phyloP scores from a whole-genome alignment of 2,329 filamentous ascomycete genomes.

The Daldinia sp. region DNA sequence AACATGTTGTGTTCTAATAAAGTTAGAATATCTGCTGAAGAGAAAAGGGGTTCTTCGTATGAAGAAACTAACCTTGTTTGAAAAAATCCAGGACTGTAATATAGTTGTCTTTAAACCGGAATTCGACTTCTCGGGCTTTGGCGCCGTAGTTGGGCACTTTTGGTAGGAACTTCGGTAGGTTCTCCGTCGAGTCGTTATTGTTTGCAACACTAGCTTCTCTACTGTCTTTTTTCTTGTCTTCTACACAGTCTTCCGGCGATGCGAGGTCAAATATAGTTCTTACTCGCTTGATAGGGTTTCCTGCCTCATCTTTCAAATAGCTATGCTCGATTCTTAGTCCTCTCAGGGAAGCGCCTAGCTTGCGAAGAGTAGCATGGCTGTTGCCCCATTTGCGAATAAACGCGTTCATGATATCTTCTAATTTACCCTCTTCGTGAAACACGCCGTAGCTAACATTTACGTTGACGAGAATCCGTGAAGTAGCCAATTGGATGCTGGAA shows the following conservation, averaged over 20 bases:
- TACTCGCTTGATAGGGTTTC: conserved; percentile 46
- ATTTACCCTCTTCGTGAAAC: conserved; percentile 44
- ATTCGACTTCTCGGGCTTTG: conserved; percentile 61
- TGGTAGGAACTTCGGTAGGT: too few relatives aligned
- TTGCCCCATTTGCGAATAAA: not conserved
- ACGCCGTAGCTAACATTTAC: conserved; percentile 48
- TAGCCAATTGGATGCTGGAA: conserved; percentile 46
- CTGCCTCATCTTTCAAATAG: conserved; percentile 48
- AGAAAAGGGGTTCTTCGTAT: not conserved
- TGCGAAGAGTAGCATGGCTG: conserved; percentile 32
- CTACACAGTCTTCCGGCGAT: conserved; percentile 46
- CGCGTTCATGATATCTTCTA: conserved; percentile 37
- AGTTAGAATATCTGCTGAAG: not conserved
- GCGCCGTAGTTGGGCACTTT: conserved; percentile 49
- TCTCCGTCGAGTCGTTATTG: too few relatives aligned
- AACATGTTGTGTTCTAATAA: conserved; percentile 49
- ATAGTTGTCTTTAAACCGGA: conserved; percentile 56
- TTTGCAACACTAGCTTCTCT: too few relatives aligned
- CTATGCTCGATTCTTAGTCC: conserved; percentile 46
- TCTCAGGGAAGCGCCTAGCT: conserved; percentile 46
- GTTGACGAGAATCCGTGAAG: conserved; percentile 48
- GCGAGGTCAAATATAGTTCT: conserved; percentile 52
- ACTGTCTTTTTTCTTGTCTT: conserved; percentile 31
- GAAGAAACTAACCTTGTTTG: conserved; percentile 46
- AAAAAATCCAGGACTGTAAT: conserved; percentile 64